phyloP scores from a whole-genome alignment of 2,329 filamentous ascomycete species.

The Trichoderma koningii region DNA sequence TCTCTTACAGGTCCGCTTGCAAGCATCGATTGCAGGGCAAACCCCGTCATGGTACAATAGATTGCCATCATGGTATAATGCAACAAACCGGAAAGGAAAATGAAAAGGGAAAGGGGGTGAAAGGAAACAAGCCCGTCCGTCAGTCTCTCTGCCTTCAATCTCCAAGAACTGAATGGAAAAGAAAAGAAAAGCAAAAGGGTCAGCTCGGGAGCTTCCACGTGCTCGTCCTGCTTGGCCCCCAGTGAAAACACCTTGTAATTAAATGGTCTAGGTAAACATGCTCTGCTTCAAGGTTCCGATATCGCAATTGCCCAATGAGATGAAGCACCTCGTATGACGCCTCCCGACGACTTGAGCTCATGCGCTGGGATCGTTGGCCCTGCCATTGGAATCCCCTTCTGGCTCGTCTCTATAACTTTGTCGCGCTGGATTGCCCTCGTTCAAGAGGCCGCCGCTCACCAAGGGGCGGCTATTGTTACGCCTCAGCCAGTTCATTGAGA shows the following conservation, averaged over 20 bases:
- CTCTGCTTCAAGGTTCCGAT: neutral
- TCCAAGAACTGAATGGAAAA: neutral
- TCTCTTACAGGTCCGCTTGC: constrained; percentile 2
- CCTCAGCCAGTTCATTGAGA: constrained; percentile 59
- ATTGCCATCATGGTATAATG: constrained; percentile 25
- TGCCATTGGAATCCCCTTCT: constrained; percentile 26
- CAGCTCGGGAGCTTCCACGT: neutral
- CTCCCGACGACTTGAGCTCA: constrained; percentile 32
- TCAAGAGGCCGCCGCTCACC: constrained; percentile 8
- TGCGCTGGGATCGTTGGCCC: constrained; percentile 39
- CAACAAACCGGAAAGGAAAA: neutral
- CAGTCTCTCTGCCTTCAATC: constrained; percentile 1
- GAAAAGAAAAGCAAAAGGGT: neutral
- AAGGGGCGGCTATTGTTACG: constrained; percentile 24
- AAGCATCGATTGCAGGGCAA: constrained; percentile 19
- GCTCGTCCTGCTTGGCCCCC: neutral
- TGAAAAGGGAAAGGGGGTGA: neutral
- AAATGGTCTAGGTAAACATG: constrained; percentile 14
- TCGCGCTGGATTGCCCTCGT: constrained; percentile 24
- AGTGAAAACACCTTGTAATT: neutral
- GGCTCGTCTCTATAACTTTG: constrained; percentile 31
- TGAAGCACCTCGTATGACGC: constrained; percentile 1
- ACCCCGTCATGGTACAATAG: constrained; percentile 15
- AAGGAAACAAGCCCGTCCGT: neutral
- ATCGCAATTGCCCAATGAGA: constrained; percentile 6